Evolutionary conservation across 2,329 filamentous ascomycete genomes (phyloP).

Genomic region (Cercospora berteroae): DNA sequence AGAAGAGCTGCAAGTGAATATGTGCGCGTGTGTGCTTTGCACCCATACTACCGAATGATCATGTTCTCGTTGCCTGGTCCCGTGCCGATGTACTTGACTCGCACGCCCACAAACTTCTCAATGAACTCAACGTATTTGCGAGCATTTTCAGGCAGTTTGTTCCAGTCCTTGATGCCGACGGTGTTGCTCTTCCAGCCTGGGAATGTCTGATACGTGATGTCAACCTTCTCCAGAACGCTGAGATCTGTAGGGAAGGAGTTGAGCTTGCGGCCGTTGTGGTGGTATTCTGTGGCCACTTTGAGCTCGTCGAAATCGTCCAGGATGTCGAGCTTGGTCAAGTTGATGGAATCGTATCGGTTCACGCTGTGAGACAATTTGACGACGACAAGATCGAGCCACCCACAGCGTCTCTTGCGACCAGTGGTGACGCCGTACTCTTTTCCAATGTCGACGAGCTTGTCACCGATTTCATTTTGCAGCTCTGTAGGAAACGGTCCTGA

Average conservation of each 20-base stretch:
- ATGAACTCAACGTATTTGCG: constrained; percentile 66
- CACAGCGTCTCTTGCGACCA: constrained; percentile 60
- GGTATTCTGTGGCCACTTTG: constrained; percentile 72
- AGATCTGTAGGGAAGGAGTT: constrained; percentile 66
- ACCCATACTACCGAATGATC: constrained; percentile 50
- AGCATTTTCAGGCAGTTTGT: constrained; percentile 63
- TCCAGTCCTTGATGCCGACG: constrained; percentile 58
- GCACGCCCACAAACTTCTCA: constrained; percentile 63
- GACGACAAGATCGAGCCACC: constrained; percentile 67
- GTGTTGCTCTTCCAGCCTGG: constrained; percentile 68
- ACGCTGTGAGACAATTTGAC: constrained; percentile 63
- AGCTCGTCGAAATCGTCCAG: constrained; percentile 72
- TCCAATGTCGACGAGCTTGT: constrained; percentile 57
- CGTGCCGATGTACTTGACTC: constrained; percentile 65
- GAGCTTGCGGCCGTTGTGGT: constrained; percentile 54
- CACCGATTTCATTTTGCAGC: constrained; percentile 57
- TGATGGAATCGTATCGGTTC: constrained; percentile 66
- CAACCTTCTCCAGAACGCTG: constrained; percentile 55
- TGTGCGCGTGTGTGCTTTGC: not conserved
- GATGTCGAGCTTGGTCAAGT: constrained; percentile 67
- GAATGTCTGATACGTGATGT: constrained; percentile 67
- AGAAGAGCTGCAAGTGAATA: not conserved
- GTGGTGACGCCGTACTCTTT: constrained; percentile 58
- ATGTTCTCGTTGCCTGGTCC: constrained; percentile 65
- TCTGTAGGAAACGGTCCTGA: constrained; percentile 68